Percentiles rank a stretch among this genome's conserved stretches.
Evolutionary conservation across 1,284 basidiomycete species (phyloP).

Genomic region (Pholiota adiposa): DNA sequence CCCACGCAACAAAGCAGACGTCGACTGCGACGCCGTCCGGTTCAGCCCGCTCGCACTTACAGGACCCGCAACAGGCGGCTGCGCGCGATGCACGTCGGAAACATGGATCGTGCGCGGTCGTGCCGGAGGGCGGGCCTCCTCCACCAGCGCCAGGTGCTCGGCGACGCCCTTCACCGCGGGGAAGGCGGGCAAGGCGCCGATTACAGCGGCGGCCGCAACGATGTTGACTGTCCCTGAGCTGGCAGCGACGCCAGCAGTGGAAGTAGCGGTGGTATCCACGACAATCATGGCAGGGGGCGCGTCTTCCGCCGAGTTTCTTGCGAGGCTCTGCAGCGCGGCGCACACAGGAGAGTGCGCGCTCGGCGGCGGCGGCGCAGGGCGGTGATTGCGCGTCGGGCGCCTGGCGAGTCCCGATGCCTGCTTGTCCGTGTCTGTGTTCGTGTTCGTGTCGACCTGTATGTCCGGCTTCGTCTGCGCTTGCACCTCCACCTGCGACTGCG

Average conservation of each 20-base stretch:
- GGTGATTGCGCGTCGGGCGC: background rate
- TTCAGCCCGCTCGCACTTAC: background rate
- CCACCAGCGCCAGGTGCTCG: background rate
- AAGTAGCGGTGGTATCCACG: background rate
- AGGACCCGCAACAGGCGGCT: background rate
- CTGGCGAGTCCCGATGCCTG: background rate
- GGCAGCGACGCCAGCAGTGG: background rate
- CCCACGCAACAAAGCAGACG: background rate
- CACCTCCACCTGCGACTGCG: too few species aligned
- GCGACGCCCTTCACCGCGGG: background rate
- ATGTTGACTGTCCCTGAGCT: background rate
- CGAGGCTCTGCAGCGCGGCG: background rate
- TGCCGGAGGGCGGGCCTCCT: background rate
- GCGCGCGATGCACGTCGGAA: background rate
- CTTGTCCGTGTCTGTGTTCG: background rate
- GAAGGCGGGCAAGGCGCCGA: background rate
- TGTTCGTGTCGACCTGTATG: background rate
- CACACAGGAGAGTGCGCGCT: background rate
- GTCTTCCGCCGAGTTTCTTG: background rate
- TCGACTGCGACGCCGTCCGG: background rate
- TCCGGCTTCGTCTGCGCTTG: background rate
- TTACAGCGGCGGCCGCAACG: background rate
- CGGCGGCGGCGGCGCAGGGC: conserved; percentile 3
- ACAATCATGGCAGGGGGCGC: background rate
- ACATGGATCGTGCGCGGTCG: background rate